Conservation (phyloP, 345 rosid genomes). For the Citrus mangshanensis region DNA sequence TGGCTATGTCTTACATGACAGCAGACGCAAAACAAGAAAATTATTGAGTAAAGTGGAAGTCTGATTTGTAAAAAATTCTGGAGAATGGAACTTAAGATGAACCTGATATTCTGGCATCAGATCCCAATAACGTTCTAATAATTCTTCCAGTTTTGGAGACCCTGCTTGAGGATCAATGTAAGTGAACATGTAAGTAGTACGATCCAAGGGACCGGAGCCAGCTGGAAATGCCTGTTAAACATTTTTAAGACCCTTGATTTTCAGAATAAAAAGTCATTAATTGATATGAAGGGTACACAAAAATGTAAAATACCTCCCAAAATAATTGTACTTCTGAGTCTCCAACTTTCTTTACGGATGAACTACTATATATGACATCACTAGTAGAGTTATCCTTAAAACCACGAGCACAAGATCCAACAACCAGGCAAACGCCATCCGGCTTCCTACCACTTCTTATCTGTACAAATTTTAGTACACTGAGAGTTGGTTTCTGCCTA, state of each 20-base stretch:
- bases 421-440: conserved; percentile 96
- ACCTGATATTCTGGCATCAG: conserved; percentile 95
- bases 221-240: conserved; percentile 86
- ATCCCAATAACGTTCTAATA: conserved; percentile 86
- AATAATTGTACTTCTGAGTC: conserved; percentile 71
- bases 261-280: neutral
- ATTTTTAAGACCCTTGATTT: conserved; percentile 12
- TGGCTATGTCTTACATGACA: neutral
- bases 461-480: conserved; percentile 33
- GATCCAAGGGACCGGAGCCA: conserved; percentile 86
- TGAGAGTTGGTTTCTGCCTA: neutral
- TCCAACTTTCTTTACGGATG: conserved; percentile 63
- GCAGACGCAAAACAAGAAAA: neutral
- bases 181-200: conserved; percentile 97
- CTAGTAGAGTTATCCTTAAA: conserved; percentile 66
- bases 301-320: conserved; percentile 73
- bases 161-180: conserved; percentile 77
- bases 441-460: conserved; percentile 81
- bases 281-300: neutral
- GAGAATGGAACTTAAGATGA: conserved; percentile 9
- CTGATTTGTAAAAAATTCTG: neutral
- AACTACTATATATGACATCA: conserved; percentile 86
- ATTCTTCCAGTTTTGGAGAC: conserved; percentile 75
- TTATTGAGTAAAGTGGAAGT: neutral
- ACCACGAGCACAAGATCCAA: conserved; percentile 93